A percentile compares a stretch with the other conserved stretches of the same genome.
These are phyloP conservation scores for Fusarium sp. DNA, from an alignment of 2,329 filamentous ascomycete species.

Conservation along the genomic window DNA sequence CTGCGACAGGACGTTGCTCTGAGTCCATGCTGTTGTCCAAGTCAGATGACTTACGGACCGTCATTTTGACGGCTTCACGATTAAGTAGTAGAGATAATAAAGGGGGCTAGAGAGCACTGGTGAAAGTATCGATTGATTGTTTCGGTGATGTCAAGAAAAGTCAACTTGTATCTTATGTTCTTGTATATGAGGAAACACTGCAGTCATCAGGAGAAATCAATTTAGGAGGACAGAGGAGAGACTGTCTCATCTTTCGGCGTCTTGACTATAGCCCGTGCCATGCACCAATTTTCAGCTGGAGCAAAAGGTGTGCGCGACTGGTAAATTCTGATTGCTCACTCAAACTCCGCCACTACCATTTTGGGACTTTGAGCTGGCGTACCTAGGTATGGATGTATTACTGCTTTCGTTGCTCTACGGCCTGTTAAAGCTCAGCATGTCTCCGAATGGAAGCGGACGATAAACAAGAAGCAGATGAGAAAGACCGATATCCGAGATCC, in stretches of 20 bases:
- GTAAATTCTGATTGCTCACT: not conserved
- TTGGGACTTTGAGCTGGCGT: not conserved
- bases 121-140: not conserved
- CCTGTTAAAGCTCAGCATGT: not conserved
- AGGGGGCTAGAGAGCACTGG: not conserved
- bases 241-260: conserved; percentile 1
- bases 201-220: not conserved
- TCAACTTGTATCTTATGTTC: not conserved
- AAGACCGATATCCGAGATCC: not conserved
- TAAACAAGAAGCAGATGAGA: not conserved
- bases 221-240: not conserved
- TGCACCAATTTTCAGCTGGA: not conserved
- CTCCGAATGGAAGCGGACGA: not conserved
- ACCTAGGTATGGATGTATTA: no score
- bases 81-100: not conserved
- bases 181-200: not conserved
- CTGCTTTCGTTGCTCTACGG: not conserved
- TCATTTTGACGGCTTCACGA: not conserved
- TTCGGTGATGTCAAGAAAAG: not conserved
- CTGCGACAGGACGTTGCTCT: conserved; percentile 40
- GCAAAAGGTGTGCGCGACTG: not conserved
- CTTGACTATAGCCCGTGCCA: conserved; percentile 20
- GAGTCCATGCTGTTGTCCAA: conserved; percentile 31
- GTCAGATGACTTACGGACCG: not conserved
- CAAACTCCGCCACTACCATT: not conserved